Base-by-base conservation (phyloP, 1,284 basidiomycete genomes). In the Phellopilus nigrolimitatus region DNA sequence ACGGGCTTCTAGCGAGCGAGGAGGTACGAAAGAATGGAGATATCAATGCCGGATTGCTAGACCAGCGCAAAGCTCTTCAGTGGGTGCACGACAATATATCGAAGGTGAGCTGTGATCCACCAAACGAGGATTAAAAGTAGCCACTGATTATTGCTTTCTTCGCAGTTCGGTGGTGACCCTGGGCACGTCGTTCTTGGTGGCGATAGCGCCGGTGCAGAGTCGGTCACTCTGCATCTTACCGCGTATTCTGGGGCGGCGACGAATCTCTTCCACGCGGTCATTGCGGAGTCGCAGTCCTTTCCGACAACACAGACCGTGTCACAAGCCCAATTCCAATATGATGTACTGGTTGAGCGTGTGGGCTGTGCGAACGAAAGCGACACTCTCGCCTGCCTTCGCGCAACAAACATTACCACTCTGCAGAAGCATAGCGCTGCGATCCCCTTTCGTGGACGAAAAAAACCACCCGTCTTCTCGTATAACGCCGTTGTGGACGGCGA, bases 81-180 rank as follows among this genome's bases (percentile, higher is more conserved):
- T 88, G 84, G 65, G 64, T 71, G 85, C 1, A 71, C 79, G 53
- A 53, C 69, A 49, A 68, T 45, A 85, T 59, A 84, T 87, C 56
- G 61, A 61, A 9, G 68, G 49, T 60, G n/a, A n/a, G n/a, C n/a
- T n/a, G n/a, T n/a, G n/a, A n/a, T n/a, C n/a, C n/a, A n/a, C n/a
- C n/a, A n/a, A n/a, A n/a, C n/a, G n/a, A n/a, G n/a, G n/a, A n/a
- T n/a, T n/a, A n/a, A n/a, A n/a, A n/a, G n/a, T n/a, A n/a, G n/a
- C 27, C 48, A 55, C 39, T 57, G 36, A 59, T 21, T 38, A 46
- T 33, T 37, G 5, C 24, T 19, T 24, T 9, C 40, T 42, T 15
- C 12, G 60, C 19, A 70, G 10, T 88, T 88, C 57, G 84, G 82
- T 4, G 84, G 87, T 2, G 70, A 7, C 31, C 3, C 31, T n/a